phyloP scores from a whole-genome alignment of 768 basidiomycete species.

The Gloeophyllum trabeum region DNA sequence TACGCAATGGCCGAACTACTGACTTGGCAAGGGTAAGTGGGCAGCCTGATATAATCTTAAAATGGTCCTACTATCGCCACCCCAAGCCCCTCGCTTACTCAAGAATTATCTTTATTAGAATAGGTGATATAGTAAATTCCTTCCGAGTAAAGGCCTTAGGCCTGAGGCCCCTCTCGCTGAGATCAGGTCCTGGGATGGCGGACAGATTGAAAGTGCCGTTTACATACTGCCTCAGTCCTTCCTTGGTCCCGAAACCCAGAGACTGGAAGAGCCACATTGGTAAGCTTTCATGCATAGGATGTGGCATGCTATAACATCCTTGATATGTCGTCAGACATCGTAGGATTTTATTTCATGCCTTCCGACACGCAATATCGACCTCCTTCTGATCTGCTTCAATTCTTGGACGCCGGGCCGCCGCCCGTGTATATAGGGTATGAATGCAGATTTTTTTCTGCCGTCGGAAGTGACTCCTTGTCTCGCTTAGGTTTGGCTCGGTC shows the following conservation, averaged over 20 bases:
- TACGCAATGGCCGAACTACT: constrained; percentile 50
- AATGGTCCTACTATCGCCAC: too few species aligned
- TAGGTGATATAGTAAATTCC: constrained; percentile 48
- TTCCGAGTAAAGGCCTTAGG: constrained; percentile 40
- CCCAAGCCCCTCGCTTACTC: background rate
- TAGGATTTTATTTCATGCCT: constrained; percentile 55
- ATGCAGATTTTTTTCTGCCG: background rate
- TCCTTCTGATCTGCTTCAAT: constrained; percentile 30
- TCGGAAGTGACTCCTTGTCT: background rate
- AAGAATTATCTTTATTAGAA: constrained; percentile 18
- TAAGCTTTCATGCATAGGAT: constrained; percentile 10
- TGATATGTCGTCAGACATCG: constrained; percentile 30
- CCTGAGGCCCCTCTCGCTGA: constrained; percentile 32
- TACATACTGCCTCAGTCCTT: constrained; percentile 53
- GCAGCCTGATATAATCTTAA: too few species aligned
- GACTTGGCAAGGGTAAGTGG: constrained; percentile 44
- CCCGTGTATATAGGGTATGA: background rate
- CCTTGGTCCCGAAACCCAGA: constrained; percentile 44
- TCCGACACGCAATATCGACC: constrained; percentile 37
- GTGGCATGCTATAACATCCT: background rate
- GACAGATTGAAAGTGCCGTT: constrained; percentile 47
- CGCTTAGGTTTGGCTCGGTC: constrained; percentile 44
- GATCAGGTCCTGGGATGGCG: constrained; percentile 37
- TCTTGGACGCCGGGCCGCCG: constrained; percentile 17
- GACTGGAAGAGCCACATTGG: constrained; percentile 59